Conservation (phyloP, 129 eudicot species). For the Escallonia rubra region DNA sequence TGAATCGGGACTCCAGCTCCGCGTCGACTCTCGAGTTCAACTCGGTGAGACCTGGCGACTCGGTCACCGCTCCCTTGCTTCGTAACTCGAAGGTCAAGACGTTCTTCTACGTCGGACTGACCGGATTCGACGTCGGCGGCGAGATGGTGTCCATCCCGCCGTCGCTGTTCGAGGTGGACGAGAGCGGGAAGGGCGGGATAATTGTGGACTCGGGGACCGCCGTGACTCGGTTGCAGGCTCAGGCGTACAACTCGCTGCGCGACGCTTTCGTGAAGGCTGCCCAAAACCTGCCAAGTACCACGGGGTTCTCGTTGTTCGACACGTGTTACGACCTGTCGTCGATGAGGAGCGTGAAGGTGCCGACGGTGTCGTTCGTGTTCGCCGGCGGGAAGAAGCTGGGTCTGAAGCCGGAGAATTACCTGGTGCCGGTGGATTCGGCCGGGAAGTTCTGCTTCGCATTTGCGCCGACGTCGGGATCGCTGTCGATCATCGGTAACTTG, state of each 20-base stretch:
- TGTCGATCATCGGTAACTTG: constrained; percentile 72
- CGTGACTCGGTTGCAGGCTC: constrained; percentile 60
- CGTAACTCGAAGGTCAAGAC: constrained; percentile 30
- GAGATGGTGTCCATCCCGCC: constrained; percentile 30
- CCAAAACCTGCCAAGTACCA: constrained; percentile 23
- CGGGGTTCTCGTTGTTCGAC: constrained; percentile 54
- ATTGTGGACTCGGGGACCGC: constrained; percentile 92
- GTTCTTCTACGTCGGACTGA: constrained; percentile 52
- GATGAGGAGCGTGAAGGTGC: constrained; percentile 39
- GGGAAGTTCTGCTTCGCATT: constrained; percentile 79
- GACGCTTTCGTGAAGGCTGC: constrained; percentile 46
- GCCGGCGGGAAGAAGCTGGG: constrained; percentile 49
- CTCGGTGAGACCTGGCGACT: constrained; percentile 37
- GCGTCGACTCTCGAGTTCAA: constrained; percentile 71
- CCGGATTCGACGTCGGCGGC: constrained; percentile 73
- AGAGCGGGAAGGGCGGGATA: constrained; percentile 54
- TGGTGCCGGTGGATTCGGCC: constrained; percentile 65
- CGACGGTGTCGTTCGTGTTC: constrained; percentile 63
- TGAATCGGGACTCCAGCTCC: constrained; percentile 52
- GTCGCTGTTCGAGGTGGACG: constrained; percentile 39
- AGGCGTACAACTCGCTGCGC: constrained; percentile 49
- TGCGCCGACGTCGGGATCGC: constrained; percentile 49
- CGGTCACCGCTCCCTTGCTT: constrained; percentile 51
- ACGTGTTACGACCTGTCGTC: constrained; percentile 64
- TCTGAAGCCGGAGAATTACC: constrained; percentile 44